These are phyloP conservation scores for Trichoderma arundinaceum DNA, from an alignment of 2,329 filamentous ascomycete species.

Conservation along the genomic window DNA sequence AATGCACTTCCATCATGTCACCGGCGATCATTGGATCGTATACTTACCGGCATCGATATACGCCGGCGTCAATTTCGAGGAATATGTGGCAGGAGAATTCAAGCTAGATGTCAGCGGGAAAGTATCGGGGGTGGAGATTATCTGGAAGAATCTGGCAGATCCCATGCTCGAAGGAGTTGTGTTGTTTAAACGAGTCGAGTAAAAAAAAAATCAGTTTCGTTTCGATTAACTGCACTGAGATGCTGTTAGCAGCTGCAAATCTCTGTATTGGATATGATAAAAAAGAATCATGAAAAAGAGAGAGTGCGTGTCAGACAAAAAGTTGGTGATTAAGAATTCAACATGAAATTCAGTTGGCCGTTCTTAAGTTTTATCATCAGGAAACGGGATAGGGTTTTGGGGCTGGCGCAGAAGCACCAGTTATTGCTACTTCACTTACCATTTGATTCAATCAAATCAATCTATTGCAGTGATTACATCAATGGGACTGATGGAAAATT, in stretches of 20 bases:
- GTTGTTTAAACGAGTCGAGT: constrained; percentile 32
- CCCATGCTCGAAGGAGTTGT: constrained; percentile 32
- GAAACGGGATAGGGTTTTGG: constrained; percentile 30
- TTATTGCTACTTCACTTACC: constrained; percentile 22
- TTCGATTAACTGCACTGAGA: constrained; percentile 26
- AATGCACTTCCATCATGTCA: constrained; percentile 39
- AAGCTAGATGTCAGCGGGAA: constrained; percentile 27
- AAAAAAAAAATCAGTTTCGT: not conserved
- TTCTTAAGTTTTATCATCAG: constrained; percentile 69
- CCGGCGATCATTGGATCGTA: constrained; percentile 40
- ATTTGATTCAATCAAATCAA: not conserved
- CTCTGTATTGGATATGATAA: not conserved
- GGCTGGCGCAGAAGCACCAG: constrained; percentile 24
- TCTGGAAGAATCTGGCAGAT: constrained; percentile 14
- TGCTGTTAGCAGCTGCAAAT: constrained; percentile 37
- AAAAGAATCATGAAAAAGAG: constrained; percentile 1
- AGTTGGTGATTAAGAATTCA: constrained; percentile 65
- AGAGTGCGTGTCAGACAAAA: constrained; percentile 53
- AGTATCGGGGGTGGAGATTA: constrained; percentile 23
- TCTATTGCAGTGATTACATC: not conserved
- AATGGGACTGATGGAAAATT: not conserved
- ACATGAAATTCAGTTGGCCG: constrained; percentile 69
- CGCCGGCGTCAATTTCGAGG: not conserved
- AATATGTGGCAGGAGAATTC: constrained; percentile 34
- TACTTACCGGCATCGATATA: constrained; percentile 7